Evolutionary conservation across 768 basidiomycete genomes (phyloP).

Genomic region (Naematelia aurantialba): DNA sequence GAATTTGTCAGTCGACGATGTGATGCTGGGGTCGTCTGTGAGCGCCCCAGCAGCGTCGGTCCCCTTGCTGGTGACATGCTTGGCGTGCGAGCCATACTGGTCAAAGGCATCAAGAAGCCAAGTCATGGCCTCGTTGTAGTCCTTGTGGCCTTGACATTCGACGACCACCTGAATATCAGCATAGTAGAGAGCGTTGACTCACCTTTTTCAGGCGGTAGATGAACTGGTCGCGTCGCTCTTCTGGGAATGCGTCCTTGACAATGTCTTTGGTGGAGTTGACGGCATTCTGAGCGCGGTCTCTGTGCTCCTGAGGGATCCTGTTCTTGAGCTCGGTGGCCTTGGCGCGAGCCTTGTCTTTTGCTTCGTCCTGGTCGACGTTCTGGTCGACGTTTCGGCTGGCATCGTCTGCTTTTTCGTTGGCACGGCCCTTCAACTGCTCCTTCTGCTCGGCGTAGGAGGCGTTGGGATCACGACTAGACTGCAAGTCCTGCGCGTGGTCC

Average conservation of each 20-base stretch:
- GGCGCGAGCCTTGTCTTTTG: slow-evolving; percentile 33
- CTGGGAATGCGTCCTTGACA: slow-evolving; percentile 78
- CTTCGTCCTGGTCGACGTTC: slow-evolving; percentile 33
- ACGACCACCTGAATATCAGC: slow-evolving; percentile 55
- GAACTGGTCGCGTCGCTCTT: slow-evolving; percentile 85
- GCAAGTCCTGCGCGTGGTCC: slow-evolving; percentile 43
- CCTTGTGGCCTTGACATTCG: slow-evolving; percentile 86
- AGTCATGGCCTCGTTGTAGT: slow-evolving; percentile 68
- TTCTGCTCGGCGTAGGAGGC: slow-evolving; percentile 38
- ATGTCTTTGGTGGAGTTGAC: slow-evolving; percentile 63
- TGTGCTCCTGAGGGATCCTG: slow-evolving; percentile 66
- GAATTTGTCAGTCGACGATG: slow-evolving; percentile 61
- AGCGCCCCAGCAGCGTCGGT: slow-evolving; percentile 46
- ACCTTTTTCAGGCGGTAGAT: slow-evolving; percentile 92
- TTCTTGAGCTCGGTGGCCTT: slow-evolving; percentile 55
- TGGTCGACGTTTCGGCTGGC: slow-evolving; percentile 31
- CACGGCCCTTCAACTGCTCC: slow-evolving; percentile 39
- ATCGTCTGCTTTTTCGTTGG: slow-evolving; percentile 43
- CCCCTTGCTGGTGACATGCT: slow-evolving; percentile 51
- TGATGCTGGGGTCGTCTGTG: slow-evolving; percentile 58
- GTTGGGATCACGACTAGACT: slow-evolving; percentile 43
- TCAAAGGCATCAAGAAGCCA: slow-evolving; percentile 54
- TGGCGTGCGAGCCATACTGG: slow-evolving; percentile 56
- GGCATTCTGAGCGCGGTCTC: slow-evolving; percentile 58
- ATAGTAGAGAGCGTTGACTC: neutral